Evolutionary conservation across 192 early-diverging fungal species (phyloP).

Genomic region (Backusella tuberculispora): DNA sequence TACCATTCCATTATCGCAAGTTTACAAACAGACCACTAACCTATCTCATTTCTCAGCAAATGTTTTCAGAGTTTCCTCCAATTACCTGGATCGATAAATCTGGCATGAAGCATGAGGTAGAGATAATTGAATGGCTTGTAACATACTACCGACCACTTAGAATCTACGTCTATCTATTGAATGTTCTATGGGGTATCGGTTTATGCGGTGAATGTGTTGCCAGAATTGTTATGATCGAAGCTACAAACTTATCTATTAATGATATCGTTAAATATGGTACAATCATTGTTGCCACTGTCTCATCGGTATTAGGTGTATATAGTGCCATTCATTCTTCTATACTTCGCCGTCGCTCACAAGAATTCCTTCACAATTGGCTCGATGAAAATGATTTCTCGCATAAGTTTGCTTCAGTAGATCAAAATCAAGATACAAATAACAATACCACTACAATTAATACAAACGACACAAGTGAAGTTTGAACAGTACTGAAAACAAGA

Average conservation of each 20-base stretch:
- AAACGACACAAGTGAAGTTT: not conserved
- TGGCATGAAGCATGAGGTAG: conserved; percentile 26
- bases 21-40: conserved; percentile 41
- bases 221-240: conserved; percentile 45
- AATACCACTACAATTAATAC: not conserved
- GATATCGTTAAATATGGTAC: conserved; percentile 45
- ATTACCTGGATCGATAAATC: conserved; percentile 34
- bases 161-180: conserved; percentile 24
- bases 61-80: conserved; percentile 35
- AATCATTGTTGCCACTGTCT: conserved; percentile 32
- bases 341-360: not conserved
- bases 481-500: not conserved
- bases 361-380: not conserved
- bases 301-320: not conserved
- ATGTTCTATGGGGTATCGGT: conserved; percentile 40
- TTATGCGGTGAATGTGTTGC: conserved; percentile 44
- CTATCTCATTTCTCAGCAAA: conserved; percentile 36
- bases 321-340: not conserved
- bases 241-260: conserved; percentile 35
- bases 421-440: not conserved
- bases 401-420: not conserved
- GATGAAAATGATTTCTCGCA: not conserved
- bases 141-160: conserved; percentile 32
- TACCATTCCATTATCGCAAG: conserved; percentile 40
- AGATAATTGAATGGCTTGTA: conserved; percentile 40